Evolutionary conservation across 2,329 filamentous ascomycete species (phyloP).

Genomic region (Chrysoporthe austroafricana): DNA sequence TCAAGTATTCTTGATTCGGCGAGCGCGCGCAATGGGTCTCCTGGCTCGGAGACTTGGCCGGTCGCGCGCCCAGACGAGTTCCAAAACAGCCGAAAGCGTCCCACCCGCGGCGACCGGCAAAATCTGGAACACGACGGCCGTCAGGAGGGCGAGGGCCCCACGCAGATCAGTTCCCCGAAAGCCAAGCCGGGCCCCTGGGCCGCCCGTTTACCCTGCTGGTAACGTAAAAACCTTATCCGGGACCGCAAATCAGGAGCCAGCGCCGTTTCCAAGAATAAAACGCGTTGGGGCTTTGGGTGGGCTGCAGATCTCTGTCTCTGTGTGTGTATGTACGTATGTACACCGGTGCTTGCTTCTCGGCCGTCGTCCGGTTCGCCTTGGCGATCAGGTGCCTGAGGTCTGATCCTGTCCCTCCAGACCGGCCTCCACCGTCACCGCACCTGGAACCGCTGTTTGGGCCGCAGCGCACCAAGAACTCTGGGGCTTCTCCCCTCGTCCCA

Average conservation of each 20-base stretch:
- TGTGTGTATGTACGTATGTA: too few relatives aligned
- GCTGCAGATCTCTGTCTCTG: too few relatives aligned
- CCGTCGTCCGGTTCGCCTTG: not conserved
- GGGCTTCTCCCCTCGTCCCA: not conserved
- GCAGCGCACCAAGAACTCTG: not conserved
- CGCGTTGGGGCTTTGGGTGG: not conserved
- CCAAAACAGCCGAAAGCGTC: conserved; percentile 14
- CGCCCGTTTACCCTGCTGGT: not conserved
- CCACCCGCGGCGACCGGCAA: conserved; percentile 8
- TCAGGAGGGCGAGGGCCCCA: conserved; percentile 17
- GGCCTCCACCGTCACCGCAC: not conserved
- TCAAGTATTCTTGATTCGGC: not conserved
- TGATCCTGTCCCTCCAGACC: not conserved
- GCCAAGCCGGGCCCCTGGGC: not conserved
- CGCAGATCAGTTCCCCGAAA: not conserved
- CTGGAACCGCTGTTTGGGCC: not conserved
- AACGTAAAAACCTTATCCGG: conserved; percentile 2
- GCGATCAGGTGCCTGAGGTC: not conserved
- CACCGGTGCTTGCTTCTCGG: not conserved
- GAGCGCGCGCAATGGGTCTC: too few relatives aligned
- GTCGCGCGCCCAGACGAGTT: not conserved
- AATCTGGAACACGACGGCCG: conserved; percentile 19
- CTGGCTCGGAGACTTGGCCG: not conserved
- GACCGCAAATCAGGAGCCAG: not conserved
- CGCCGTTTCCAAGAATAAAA: conserved; percentile 2